A percentile compares a stretch with the other conserved stretches of the same genome.
These are phyloP conservation scores for Suillus subluteus DNA, from an alignment of 768 basidiomycete species.

Conservation along the genomic window DNA sequence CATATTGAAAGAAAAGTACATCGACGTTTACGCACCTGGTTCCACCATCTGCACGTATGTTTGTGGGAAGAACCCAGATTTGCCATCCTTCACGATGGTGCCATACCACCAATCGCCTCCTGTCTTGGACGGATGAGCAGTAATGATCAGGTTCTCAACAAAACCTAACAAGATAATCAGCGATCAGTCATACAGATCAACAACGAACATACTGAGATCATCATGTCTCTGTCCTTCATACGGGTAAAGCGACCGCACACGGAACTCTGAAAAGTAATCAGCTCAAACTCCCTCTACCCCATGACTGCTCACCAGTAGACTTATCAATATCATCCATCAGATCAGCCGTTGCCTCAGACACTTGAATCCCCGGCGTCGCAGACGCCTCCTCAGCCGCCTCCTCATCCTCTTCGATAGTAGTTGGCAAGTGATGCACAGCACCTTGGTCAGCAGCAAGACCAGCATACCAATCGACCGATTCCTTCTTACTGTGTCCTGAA, in stretches of 20 bases:
- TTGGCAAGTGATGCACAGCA: constrained; percentile 45
- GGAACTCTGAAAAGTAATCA: constrained; percentile 55
- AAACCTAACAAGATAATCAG: constrained; percentile 57
- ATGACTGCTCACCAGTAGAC: constrained; percentile 50
- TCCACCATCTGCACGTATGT: constrained; percentile 80
- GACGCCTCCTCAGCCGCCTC: constrained; percentile 42
- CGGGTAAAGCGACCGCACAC: constrained; percentile 79
- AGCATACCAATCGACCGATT: constrained; percentile 92
- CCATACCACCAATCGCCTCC: constrained; percentile 96
- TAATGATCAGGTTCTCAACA: constrained; percentile 73
- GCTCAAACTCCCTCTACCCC: not conserved
- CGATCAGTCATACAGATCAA: not conserved
- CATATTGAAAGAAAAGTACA: constrained; percentile 10
- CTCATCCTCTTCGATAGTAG: constrained; percentile 66
- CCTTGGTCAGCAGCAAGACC: constrained; percentile 79
- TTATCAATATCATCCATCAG: constrained; percentile 76
- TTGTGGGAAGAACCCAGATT: constrained; percentile 87
- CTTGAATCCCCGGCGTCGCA: constrained; percentile 58
- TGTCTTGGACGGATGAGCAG: constrained; percentile 84
- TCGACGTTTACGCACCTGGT: constrained; percentile 45
- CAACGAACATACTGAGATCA: constrained; percentile 69
- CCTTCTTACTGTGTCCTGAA: constrained; percentile 52
- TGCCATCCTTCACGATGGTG: constrained; percentile 61
- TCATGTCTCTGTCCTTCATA: constrained; percentile 88
- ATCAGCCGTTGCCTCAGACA: constrained; percentile 52